phyloP scores from a whole-genome alignment of 129 eudicot species.

The Apium graveolens region DNA sequence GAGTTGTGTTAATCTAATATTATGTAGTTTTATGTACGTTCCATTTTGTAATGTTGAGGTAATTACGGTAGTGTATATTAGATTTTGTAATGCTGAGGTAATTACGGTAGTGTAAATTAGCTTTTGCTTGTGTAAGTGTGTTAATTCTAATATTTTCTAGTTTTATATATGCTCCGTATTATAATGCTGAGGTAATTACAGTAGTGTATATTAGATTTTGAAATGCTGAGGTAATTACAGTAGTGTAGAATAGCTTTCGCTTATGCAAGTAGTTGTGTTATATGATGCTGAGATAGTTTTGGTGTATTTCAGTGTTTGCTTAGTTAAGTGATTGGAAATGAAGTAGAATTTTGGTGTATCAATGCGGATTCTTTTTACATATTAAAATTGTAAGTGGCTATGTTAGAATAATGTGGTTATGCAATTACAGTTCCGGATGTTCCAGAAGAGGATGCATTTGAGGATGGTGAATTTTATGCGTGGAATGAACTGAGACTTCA shows the following conservation, averaged over 20 bases:
- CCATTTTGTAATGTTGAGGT: too few species aligned
- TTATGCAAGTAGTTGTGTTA: background rate
- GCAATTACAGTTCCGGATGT: conserved; percentile 25
- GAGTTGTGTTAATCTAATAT: background rate
- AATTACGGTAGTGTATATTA: too few species aligned
- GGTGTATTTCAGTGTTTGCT: background rate
- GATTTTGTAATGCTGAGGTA: too few species aligned
- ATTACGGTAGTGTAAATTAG: too few species aligned
- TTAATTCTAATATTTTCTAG: too few species aligned
- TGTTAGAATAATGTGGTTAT: background rate
- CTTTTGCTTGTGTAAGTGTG: too few species aligned
- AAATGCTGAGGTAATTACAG: background rate
- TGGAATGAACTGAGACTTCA: conserved; percentile 99
- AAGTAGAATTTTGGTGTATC: background rate
- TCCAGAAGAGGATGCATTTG: conserved; percentile 37
- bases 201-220: background rate
- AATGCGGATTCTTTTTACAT: background rate
- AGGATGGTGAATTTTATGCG: conserved; percentile 74
- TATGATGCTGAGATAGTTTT: background rate
- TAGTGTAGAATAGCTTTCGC: background rate
- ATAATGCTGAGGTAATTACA: too few species aligned
- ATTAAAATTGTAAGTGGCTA: background rate
- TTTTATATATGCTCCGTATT: too few species aligned
- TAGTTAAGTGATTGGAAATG: background rate
- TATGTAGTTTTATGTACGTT: background rate